These are phyloP conservation scores for Dichomitus squalens DNA, from an alignment of 1,284 basidiomycete species.

Conservation along the genomic window DNA sequence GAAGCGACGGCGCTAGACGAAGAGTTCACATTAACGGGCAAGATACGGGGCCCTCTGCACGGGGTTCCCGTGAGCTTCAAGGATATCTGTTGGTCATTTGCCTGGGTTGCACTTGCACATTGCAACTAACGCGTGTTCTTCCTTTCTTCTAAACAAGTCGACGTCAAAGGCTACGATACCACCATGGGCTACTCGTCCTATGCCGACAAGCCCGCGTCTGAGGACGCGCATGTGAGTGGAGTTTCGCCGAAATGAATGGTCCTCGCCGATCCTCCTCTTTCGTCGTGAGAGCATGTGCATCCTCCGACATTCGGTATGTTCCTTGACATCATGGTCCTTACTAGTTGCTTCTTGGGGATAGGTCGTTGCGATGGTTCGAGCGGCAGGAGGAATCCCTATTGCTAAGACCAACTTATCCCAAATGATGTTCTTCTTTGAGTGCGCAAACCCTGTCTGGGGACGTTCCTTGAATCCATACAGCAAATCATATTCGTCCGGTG, in stretches of 20 bases:
- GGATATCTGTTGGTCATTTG: constrained; percentile 55
- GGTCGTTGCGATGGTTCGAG: constrained; percentile 47
- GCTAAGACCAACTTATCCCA: constrained; percentile 81
- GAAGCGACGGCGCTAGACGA: constrained; percentile 66
- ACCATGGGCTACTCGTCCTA: constrained; percentile 76
- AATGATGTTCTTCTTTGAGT: constrained; percentile 87
- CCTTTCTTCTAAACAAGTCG: constrained; percentile 32
- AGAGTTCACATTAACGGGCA: constrained; percentile 62
- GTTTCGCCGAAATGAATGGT: not conserved
- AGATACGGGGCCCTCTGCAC: constrained; percentile 72
- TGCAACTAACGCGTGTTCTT: constrained; percentile 1
- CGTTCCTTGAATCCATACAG: constrained; percentile 74
- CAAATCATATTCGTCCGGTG: constrained; percentile 67
- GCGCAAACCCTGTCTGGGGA: constrained; percentile 82
- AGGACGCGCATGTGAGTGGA: constrained; percentile 34
- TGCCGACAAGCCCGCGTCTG: constrained; percentile 57
- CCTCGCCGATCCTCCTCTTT: not conserved
- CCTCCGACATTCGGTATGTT: no score
- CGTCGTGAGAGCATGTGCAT: not conserved
- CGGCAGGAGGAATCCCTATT: constrained; percentile 58
- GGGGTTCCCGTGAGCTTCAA: constrained; percentile 84
- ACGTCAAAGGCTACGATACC: constrained; percentile 67
- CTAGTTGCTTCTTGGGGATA: constrained; percentile 22
- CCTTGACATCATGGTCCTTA: no score
- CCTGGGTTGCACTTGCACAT: not conserved